Percentiles rank a stretch among this genome's conserved stretches.
These are phyloP conservation scores for Fonsecaea erecta DNA, from an alignment of 2,329 filamentous ascomycete species.

Conservation along the genomic window DNA sequence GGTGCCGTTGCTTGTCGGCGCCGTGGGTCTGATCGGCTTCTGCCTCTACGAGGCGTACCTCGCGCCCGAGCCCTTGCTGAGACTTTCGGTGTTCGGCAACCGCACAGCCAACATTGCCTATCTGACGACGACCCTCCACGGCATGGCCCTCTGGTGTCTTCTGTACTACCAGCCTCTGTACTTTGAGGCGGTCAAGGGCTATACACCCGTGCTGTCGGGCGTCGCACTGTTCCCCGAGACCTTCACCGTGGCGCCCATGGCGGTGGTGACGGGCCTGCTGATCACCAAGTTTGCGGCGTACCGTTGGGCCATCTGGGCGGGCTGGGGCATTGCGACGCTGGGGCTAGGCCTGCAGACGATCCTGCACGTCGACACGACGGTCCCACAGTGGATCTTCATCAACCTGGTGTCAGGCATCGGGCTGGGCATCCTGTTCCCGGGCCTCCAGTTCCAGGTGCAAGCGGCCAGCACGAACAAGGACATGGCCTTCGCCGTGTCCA, in stretches of 20 bases:
- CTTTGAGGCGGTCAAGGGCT: slow-evolving; percentile 55
- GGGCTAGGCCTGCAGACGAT: slow-evolving; percentile 60
- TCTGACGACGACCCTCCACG: slow-evolving; percentile 62
- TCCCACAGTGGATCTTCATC: slow-evolving; percentile 56
- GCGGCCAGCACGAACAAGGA: slow-evolving; percentile 62
- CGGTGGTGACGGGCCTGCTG: slow-evolving; percentile 59
- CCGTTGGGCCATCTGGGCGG: slow-evolving; percentile 63
- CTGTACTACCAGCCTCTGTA: slow-evolving; percentile 61
- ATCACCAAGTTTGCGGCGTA: slow-evolving; percentile 64
- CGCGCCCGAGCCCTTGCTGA: slow-evolving; percentile 58
- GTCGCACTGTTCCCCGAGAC: slow-evolving; percentile 64
- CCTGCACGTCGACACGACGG: slow-evolving; percentile 37
- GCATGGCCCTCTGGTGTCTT: slow-evolving; percentile 54
- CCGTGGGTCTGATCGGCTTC: slow-evolving; percentile 57
- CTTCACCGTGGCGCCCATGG: slow-evolving; percentile 67
- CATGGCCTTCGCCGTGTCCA: slow-evolving; percentile 64
- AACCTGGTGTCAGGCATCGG: slow-evolving; percentile 68
- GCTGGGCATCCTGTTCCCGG: slow-evolving; percentile 68
- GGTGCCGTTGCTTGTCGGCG: slow-evolving; percentile 64
- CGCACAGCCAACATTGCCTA: slow-evolving; percentile 57
- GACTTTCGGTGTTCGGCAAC: slow-evolving; percentile 51
- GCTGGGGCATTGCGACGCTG: slow-evolving; percentile 65
- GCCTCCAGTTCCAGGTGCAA: slow-evolving; percentile 67
- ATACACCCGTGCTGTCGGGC: slow-evolving; percentile 59
- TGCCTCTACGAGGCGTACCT: slow-evolving; percentile 59